These are phyloP conservation scores for Populus trichocarpa DNA, from an alignment of 441 rosid species.

Conservation along the genomic window DNA sequence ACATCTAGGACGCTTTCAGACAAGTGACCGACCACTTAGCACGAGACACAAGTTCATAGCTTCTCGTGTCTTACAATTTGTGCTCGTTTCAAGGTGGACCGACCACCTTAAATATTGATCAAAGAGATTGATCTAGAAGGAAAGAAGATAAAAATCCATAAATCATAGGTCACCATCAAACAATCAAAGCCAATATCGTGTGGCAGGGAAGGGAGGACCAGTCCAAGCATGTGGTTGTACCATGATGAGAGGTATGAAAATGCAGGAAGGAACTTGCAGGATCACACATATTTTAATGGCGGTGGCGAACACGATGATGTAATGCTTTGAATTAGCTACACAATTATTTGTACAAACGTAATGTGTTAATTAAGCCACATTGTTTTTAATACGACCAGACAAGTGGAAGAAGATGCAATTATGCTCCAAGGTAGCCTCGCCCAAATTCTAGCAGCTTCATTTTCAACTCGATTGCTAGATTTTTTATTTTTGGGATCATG, in stretches of 20 bases:
- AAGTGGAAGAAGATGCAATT: too few species aligned
- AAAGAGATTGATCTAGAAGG: background rate
- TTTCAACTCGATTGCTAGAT: background rate
- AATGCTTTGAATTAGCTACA: background rate
- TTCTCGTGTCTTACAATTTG: too few species aligned
- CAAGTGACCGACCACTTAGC: background rate
- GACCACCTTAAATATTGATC: background rate
- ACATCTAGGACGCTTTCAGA: background rate
- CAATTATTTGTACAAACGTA: background rate
- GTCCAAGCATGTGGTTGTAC: background rate
- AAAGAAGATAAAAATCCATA: background rate
- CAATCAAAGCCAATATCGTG: background rate
- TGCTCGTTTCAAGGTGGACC: too few species aligned
- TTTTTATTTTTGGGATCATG: too few species aligned
- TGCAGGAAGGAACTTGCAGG: background rate
- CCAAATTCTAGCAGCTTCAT: background rate
- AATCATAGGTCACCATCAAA: background rate
- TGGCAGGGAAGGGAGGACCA: background rate
- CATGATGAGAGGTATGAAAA: background rate
- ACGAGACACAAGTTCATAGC: background rate
- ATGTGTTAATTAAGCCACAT: background rate
- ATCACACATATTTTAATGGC: background rate
- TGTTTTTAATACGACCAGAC: too few species aligned
- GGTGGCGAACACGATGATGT: background rate
- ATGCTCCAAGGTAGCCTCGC: background rate